These are phyloP conservation scores for Meyerozyma guilliermondii DNA, from an alignment of 1,139 yeast genomes.

Conservation along the genomic window DNA sequence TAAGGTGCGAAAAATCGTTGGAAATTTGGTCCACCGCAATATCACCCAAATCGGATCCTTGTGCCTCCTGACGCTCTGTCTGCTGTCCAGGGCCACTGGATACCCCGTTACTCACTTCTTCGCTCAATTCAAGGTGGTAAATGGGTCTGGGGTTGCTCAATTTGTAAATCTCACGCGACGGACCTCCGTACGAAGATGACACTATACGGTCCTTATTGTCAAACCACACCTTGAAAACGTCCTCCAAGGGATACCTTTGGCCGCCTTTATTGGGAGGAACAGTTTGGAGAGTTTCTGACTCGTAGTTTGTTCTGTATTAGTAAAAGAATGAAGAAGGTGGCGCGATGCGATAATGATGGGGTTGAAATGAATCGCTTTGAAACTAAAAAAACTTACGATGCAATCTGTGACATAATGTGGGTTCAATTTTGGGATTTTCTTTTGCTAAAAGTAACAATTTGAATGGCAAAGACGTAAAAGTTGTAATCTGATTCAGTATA, in stretches of 20 bases:
- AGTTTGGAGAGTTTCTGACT: slow-evolving; percentile 7
- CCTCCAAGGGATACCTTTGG: slow-evolving; percentile 44
- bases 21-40: neutral
- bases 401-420: slow-evolving; percentile 11
- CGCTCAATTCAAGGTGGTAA: slow-evolving; percentile 23
- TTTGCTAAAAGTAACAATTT: neutral
- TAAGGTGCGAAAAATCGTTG: neutral
- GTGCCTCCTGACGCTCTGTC: neutral
- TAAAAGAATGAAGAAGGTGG: slow-evolving; percentile 3
- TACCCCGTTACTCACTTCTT: neutral
- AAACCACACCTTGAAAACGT: slow-evolving; percentile 51
- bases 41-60: neutral
- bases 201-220: slow-evolving; percentile 35
- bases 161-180: slow-evolving; percentile 27
- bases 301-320: slow-evolving; percentile 1
- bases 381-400: slow-evolving; percentile 13
- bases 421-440: neutral
- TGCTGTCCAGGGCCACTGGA: neutral
- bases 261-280: slow-evolving; percentile 37
- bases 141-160: slow-evolving; percentile 27
- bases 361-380: neutral
- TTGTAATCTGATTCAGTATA: neutral
- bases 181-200: slow-evolving; percentile 15
- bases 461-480: neutral
- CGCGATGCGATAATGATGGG: neutral